Evolutionary conservation across 2,329 filamentous ascomycete genomes (phyloP), one percentile per base, ranked within the genome.

Genomic region (Aspergillus caelatus): DNA sequence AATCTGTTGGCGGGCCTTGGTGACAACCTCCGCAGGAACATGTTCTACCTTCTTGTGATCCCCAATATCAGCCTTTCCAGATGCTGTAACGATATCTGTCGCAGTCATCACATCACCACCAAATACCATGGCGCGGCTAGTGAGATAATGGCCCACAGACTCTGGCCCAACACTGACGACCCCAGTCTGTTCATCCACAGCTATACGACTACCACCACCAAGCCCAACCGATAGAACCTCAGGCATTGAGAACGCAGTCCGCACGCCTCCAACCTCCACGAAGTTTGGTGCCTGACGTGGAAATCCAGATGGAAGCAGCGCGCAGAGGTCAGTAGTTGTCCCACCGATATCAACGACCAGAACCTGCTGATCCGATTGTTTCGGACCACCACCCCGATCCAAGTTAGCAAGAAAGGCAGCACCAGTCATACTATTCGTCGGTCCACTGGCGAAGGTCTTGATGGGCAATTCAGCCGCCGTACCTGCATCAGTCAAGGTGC

Each of bases 291-390:
- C 28, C 10, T 36, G 30, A 2, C 52, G 81, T 0, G 89, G 89
- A 57, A 90, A 88, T 0, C 88, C 88, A 57, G 85, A 89, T 0
- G 84, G 80, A 8, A 88, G 80, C 5, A 91, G 73, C 0, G 89
- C 74, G 0, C 88, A 87, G 12, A 89, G 85, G 66, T 90, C 88
- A 0, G 87, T 85, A 0, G 88, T 90, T 0, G 88, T 91, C 2
- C 88, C 88, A 0, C 88, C 88, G 59, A 91, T 85, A 69, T 91
- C 88, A 2, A 90, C 84, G 0, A 90, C 88, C 50, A 88, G 58
- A 3, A 69, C 52, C 23, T 67, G 66, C 48, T 16, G 26, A 19
- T 28, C 26, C 0, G 26, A 32, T 5, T 16, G 7, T 26, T 32
- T 52, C 21, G 43, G 4, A 23, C 11, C 11, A 23, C 23, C 48